Evolutionary conservation across 805 yeast species (phyloP).

Genomic region (Torulaspora delbrueckii): DNA sequence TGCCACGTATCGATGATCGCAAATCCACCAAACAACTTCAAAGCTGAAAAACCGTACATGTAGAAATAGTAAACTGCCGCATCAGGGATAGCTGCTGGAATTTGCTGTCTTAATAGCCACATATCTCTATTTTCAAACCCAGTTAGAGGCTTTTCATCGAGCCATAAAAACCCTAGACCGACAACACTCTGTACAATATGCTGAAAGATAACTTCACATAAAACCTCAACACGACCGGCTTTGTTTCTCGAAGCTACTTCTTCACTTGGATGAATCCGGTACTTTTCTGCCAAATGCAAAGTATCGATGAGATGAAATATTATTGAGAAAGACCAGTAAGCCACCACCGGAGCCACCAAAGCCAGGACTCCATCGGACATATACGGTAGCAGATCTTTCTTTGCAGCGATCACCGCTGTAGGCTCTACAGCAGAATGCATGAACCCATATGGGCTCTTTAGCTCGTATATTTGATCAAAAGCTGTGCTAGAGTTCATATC

Average conservation of each 20-base stretch:
- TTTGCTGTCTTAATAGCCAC: slow-evolving; percentile 40
- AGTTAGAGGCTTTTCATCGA: slow-evolving; percentile 53
- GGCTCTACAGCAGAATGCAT: slow-evolving; percentile 32
- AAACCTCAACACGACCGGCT: slow-evolving; percentile 62
- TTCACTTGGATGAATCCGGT: slow-evolving; percentile 88
- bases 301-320: slow-evolving; percentile 73
- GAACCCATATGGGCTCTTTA: slow-evolving; percentile 19
- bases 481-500: slow-evolving; percentile 15
- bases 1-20: slow-evolving; percentile 91
- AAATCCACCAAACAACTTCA: slow-evolving; percentile 61
- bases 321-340: slow-evolving; percentile 76
- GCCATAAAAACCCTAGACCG: slow-evolving; percentile 51
- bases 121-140: slow-evolving; percentile 48
- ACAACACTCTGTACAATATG: slow-evolving; percentile 76
- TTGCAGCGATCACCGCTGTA: slow-evolving; percentile 24
- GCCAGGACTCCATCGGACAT: slow-evolving; percentile 72
- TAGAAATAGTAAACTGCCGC: slow-evolving; percentile 48
- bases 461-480: slow-evolving; percentile 10
- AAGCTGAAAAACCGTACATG: slow-evolving; percentile 55
- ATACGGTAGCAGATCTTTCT: slow-evolving; percentile 48
- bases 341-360: slow-evolving; percentile 66
- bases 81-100: slow-evolving; percentile 43
- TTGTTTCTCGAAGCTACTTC: slow-evolving; percentile 74
- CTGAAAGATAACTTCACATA: slow-evolving; percentile 78
- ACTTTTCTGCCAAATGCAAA: slow-evolving; percentile 68